phyloP scores from a whole-genome alignment of 208 protist species.

The Histomonas meleagridis region DNA sequence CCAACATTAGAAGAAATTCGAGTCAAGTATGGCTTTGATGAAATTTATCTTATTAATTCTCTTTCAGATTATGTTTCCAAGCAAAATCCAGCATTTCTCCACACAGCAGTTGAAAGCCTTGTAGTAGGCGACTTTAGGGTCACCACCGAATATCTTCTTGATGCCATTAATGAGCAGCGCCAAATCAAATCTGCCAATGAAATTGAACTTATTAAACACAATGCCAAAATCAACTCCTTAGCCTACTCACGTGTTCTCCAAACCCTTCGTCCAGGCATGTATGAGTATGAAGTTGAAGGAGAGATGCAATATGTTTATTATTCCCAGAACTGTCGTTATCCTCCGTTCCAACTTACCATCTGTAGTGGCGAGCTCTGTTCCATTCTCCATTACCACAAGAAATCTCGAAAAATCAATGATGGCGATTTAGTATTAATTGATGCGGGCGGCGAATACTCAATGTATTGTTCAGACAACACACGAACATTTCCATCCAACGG shows the following conservation, averaged over 20 bases:
- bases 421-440: slow-evolving; percentile 57
- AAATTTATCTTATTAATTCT: background rate
- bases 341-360: slow-evolving; percentile 52
- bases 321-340: slow-evolving; percentile 15
- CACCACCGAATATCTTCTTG: background rate
- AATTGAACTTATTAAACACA: slow-evolving; percentile 26
- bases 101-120: no score
- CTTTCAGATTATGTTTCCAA: no score
- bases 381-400: slow-evolving; percentile 54
- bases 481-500: slow-evolving; percentile 52
- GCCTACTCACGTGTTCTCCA: slow-evolving; percentile 16
- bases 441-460: slow-evolving; percentile 50
- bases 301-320: background rate
- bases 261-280: background rate
- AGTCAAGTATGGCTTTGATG: background rate
- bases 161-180: slow-evolving; percentile 34
- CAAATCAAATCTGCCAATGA: slow-evolving; percentile 38
- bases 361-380: slow-evolving; percentile 45
- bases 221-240: slow-evolving; percentile 31
- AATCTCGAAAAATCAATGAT: slow-evolving; percentile 42
- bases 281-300: slow-evolving; percentile 33
- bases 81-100: no score
- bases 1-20: background rate
- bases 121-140: no score
- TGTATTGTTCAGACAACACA: slow-evolving; percentile 57